Evolutionary conservation across 2,329 filamentous ascomycete species (phyloP), one percentile per base, ranked within the genome.

Genomic region (Colletotrichum filicis): DNA sequence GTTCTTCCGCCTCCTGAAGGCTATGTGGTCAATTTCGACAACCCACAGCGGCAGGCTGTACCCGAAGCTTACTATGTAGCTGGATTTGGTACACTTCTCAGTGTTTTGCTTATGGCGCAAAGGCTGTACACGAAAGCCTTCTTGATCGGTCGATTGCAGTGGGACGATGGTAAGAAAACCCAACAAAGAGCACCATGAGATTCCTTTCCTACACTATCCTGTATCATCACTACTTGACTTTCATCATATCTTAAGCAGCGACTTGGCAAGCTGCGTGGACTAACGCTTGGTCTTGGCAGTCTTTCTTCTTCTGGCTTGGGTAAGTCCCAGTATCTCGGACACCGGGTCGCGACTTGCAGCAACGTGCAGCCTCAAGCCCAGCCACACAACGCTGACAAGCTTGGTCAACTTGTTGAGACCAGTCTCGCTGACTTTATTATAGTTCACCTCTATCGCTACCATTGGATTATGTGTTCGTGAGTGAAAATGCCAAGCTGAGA

Each of bases 21-120:
- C 46, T 83, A 82, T 68, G 77, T 78, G 14, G 78, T 83, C 32
- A 74, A 83, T 53, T 81, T 83, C 32, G 77, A 79, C 2, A 74
- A 82, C 55, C 81, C 82, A 1, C 76, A 76, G 59, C 77, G 76
- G 14, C 75, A 78, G 26, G 75, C 71, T 12, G 77, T 78, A 12
- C 58, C 73, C 0, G 62, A 78, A 0, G 76, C 77, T 16, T 81
- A 75, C 12, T 68, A 77, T 1, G 73, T 80, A 14, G 74, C 75
- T 24, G 76, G 71, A 2, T 69, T 79, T 7, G 77, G 78, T 19
- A 76, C 75, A 24, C 79, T 81, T 71, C 42, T 82, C 52, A 79
- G 79, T 1, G 35, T 78, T 3, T 63, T 79, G 19, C 75, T 77
- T 3, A 65, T 82, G 11, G 42, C 65, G 1, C 80, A 82, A 70